Conservation (phyloP, 495 filamentous ascomycete genomes). For the Penicillium pancosmium region DNA sequence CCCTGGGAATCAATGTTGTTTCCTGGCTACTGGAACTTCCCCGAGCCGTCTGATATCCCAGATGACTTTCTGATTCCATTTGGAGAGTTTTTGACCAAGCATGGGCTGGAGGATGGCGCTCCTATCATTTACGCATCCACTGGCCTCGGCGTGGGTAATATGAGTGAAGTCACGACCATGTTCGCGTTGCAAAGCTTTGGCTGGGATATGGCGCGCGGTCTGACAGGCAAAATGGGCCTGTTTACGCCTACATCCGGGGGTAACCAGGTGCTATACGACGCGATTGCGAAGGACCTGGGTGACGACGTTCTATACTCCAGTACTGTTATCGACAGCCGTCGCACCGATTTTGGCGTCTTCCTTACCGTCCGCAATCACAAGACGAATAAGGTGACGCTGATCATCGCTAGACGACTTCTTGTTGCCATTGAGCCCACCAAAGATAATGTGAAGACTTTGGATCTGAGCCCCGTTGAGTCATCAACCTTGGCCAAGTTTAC, state of each 20-base stretch:
- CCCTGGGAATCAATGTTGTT: constrained; percentile 39
- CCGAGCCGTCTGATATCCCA: constrained; percentile 36
- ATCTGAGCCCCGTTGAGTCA: constrained; percentile 32
- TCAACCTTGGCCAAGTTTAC: constrained; percentile 33
- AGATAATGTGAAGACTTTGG: constrained; percentile 33
- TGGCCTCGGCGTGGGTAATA: constrained; percentile 41
- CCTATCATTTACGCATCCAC: constrained; percentile 29
- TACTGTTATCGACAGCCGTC: constrained; percentile 30
- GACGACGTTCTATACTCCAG: constrained; percentile 40
- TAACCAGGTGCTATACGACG: constrained; percentile 45
- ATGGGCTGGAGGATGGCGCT: constrained; percentile 42
- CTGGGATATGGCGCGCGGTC: constrained; percentile 36
- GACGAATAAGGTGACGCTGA: constrained; percentile 26
- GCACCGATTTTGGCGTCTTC: constrained; percentile 28
- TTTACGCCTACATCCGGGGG: constrained; percentile 38
- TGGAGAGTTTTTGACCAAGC: constrained; percentile 44
- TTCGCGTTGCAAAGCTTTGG: constrained; percentile 45
- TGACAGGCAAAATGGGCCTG: constrained; percentile 23
- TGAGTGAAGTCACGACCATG: constrained; percentile 41
- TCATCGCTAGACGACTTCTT: constrained; percentile 42
- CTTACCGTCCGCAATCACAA: constrained; percentile 36
- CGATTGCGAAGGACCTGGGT: constrained; percentile 34
- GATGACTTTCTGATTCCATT: constrained; percentile 49
- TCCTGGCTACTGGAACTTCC: constrained; percentile 44
- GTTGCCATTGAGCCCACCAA: constrained; percentile 39